These are phyloP conservation scores for Pezicula carpinea DNA, from an alignment of 2,329 filamentous ascomycete species.

Conservation along the genomic window DNA sequence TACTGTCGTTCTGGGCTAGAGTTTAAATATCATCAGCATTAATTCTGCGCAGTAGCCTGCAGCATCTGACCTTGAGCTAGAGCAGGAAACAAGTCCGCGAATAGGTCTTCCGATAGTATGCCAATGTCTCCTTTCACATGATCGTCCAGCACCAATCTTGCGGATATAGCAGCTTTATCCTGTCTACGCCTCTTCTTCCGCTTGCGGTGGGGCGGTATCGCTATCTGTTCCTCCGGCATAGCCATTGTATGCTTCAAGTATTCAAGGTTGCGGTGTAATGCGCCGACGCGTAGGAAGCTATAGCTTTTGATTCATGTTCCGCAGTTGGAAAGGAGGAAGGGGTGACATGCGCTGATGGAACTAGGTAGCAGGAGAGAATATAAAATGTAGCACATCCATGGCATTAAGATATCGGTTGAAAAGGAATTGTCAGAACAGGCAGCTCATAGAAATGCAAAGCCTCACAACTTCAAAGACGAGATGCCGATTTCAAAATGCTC, in stretches of 20 bases:
- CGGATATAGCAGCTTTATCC: slow-evolving; percentile 72
- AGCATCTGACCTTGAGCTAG: slow-evolving; percentile 39
- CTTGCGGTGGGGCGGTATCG: slow-evolving; percentile 28
- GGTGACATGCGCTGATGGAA: no score
- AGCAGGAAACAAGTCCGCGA: slow-evolving; percentile 72
- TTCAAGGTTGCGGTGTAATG: no score
- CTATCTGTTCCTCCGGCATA: slow-evolving; percentile 17
- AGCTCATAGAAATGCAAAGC: no score
- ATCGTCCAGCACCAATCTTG: slow-evolving; percentile 78
- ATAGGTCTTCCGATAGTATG: slow-evolving; percentile 81
- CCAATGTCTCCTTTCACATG: slow-evolving; percentile 81
- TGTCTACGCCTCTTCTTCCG: slow-evolving; percentile 50
- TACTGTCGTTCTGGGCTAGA: slow-evolving; percentile 18
- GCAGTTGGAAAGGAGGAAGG: no score
- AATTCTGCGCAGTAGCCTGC: slow-evolving; percentile 13
- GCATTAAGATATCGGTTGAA: no score
- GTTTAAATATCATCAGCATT: slow-evolving; percentile 9
- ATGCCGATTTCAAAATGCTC: no score
- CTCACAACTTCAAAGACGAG: no score
- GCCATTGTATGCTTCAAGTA: background rate
- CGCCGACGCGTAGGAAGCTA: no score
- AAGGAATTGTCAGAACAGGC: no score
- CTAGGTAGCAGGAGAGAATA: no score
- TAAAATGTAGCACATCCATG: no score
- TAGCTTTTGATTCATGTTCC: no score